Evolutionary conservation across 208 protist genomes (phyloP), one percentile per base, ranked within the genome.

Genomic region (Trypanosomatidae sp.): DNA sequence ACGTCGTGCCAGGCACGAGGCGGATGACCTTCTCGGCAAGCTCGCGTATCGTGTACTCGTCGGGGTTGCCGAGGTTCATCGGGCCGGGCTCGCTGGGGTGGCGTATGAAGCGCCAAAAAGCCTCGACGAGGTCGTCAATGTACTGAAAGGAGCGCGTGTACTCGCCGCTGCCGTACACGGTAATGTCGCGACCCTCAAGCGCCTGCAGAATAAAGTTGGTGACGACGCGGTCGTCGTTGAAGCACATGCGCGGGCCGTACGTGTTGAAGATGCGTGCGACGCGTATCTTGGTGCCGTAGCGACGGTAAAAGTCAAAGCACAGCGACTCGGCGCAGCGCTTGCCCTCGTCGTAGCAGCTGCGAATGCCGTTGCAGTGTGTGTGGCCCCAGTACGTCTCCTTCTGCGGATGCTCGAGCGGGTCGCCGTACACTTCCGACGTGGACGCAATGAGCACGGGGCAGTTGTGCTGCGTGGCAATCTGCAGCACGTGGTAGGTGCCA

Each of bases 211-310:
- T 76, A 56, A 98, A 97, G 66, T 98, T 98, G 45, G 67, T 85
- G 11, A 97, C 87, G 19, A 98, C 87, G 26, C 96, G 78, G 5
- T 94, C 96, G 48, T 98, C 96, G 37, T 95, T 68, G 35, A 86
- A 80, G 50, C 81, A 74, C 94, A 98, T 97, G 21, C 84, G 69
- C 3, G 95, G 95, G 11, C 95, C 89, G 59, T 96, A 98, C 5
- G 96, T 98, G 53, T 98, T 98, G 66, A 98, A 98, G 56, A 98
- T 95, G 22, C 96, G 83, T 3, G 73, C 91, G 6, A 97, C 82
- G 11, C 87, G 68, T 6, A 95, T 56, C 23, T 94, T 74, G 2
- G 86, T 70, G 7, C 66, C 61, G 27, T 76, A 40, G 30, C 45
- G 49, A 24, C 80, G 55, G 42, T 86, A 41, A 53, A 94, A 97